These are phyloP conservation scores for Neoascochyta sp. DNA, from an alignment of 2,329 filamentous ascomycete genomes.

Conservation along the genomic window DNA sequence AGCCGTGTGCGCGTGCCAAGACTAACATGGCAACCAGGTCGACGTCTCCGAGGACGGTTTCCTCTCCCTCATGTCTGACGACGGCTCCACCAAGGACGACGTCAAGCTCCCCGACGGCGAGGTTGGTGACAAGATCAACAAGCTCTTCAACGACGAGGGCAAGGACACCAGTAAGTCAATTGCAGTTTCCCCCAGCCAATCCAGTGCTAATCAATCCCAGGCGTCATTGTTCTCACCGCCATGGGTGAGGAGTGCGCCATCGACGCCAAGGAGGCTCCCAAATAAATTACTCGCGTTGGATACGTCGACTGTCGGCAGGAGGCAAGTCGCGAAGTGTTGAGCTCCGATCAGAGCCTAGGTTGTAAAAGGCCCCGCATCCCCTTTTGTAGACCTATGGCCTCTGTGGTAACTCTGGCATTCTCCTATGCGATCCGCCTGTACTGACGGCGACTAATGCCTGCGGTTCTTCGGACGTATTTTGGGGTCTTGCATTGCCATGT, in stretches of 20 bases:
- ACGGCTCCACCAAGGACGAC: slow-evolving; percentile 87
- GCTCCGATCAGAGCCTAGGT: slow-evolving; percentile 22
- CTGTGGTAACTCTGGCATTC: slow-evolving; percentile 29
- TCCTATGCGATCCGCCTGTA: slow-evolving; percentile 28
- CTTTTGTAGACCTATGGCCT: slow-evolving; percentile 23
- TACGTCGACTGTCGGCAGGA: slow-evolving; percentile 24
- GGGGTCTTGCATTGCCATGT: slow-evolving; percentile 39
- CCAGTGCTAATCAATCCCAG: slow-evolving; percentile 47
- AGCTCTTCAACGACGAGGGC: slow-evolving; percentile 74
- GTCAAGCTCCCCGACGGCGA: slow-evolving; percentile 91
- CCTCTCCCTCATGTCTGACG: slow-evolving; percentile 88
- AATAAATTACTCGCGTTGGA: slow-evolving; percentile 31
- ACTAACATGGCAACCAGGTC: slow-evolving; percentile 55
- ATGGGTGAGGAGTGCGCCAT: slow-evolving; percentile 95
- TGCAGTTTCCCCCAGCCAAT: neutral
- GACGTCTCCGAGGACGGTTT: slow-evolving; percentile 91
- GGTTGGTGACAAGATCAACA: slow-evolving; percentile 78
- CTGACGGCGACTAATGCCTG: slow-evolving; percentile 33
- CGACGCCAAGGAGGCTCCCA: slow-evolving; percentile 89
- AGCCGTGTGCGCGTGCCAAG: slow-evolving; percentile 4
- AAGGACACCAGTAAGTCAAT: slow-evolving; percentile 83
- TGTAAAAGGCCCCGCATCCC: slow-evolving; percentile 15
- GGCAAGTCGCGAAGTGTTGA: slow-evolving; percentile 26
- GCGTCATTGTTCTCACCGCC: slow-evolving; percentile 86
- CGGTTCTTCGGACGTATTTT: slow-evolving; percentile 38